These are phyloP conservation scores for Paramecium octaurelia DNA, from an alignment of 73 alveolate species.

Conservation along the genomic window DNA sequence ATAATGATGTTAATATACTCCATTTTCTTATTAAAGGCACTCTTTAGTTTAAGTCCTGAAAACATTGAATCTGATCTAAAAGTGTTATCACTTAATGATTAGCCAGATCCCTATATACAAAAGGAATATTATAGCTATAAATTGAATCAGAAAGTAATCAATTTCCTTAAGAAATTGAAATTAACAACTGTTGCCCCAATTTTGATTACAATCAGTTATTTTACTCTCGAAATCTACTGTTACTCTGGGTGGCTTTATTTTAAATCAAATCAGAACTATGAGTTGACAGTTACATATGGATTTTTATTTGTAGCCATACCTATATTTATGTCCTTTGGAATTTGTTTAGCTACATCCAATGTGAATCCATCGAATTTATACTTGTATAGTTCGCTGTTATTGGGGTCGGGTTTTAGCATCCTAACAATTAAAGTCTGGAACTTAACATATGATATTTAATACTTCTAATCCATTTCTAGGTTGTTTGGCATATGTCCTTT, in stretches of 20 bases:
- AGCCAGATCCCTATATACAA: background rate
- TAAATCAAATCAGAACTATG: background rate
- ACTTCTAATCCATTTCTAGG: background rate
- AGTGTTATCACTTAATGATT: background rate
- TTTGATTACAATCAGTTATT: background rate
- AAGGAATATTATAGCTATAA: background rate
- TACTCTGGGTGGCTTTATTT: background rate
- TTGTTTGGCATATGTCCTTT: conserved; percentile 19
- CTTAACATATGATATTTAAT: background rate
- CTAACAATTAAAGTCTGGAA: background rate
- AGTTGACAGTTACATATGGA: background rate
- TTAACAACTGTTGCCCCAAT: background rate
- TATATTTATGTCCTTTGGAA: background rate
- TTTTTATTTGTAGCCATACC: background rate
- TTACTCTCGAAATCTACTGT: background rate
- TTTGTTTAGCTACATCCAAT: background rate
- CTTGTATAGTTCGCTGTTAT: background rate
- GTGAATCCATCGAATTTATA: background rate
- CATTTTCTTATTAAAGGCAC: background rate
- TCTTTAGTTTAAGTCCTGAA: background rate
- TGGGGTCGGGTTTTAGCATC: background rate
- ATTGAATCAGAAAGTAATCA: background rate
- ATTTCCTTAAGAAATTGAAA: background rate
- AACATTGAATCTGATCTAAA: background rate
- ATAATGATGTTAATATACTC: background rate